Base-by-base conservation (phyloP, 768 basidiomycete genomes). In the Xanthoconium purpureum region DNA sequence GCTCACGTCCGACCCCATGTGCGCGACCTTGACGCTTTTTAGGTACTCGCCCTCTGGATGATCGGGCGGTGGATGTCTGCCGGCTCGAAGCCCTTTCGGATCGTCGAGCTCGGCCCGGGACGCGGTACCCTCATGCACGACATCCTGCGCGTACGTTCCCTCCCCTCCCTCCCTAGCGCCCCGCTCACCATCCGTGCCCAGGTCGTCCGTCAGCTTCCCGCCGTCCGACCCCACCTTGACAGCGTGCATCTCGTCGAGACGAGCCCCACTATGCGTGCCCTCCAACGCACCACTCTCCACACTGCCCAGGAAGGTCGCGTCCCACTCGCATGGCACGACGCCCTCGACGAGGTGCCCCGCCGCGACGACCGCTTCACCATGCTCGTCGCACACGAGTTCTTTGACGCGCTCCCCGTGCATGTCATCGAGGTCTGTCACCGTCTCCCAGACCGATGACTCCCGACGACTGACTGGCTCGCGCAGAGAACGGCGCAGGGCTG, bases 371-470 rank as follows among this genome's bases (percentile, higher is more conserved):
- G 71, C 48, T 98, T 86, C 70, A 94, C 94, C 0, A 84, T 97
- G 77, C 70, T 97, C 24, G 75, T 98, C 15, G 97, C 97, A 0
- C 95, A 99, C 71, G 97, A 98, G 67, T 96, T 98, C 74, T 98
- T 99, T 59, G 97, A 98, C 68, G 95, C 95, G 0, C 78, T 99
- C 43, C 96, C 97, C 0, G 85, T 98, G 46, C 91, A 97, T 70
- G 76, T 94, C 37, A 75, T 98, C 37, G 85, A 96, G 78, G 94
- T 93, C 60, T 12, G 77, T 67, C 30, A 2, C 2, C 15, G 44
- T 5, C 8, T 14, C 36, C 5, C 9, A 18, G 33, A 35, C 33
- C 9, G 9, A 12, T 35, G 33, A 35, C n/a, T 12, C 35, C 6
- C 18, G 1, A 17, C 35, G 47, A 14, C 13, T 10, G 5, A 36